Percentiles rank a stretch among this genome's conserved stretches.
Evolutionary conservation across 2,329 filamentous ascomycete genomes (phyloP).

Genomic region (Mycogone perniciosa): DNA sequence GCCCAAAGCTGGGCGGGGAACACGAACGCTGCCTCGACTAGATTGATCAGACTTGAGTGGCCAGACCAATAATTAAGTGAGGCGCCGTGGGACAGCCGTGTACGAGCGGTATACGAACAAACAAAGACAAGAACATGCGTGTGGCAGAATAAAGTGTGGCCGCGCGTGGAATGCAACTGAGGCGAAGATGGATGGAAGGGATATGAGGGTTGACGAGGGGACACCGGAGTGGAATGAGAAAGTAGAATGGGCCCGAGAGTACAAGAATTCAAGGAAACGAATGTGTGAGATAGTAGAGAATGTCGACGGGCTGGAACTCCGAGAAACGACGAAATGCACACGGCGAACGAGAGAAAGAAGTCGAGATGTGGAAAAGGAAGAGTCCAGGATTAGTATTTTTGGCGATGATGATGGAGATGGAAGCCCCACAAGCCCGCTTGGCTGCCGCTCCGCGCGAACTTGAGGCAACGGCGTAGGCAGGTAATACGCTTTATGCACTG

Average conservation of each 20-base stretch:
- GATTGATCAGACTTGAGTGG: too few relatives aligned
- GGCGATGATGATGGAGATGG: background rate
- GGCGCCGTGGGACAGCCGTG: too few relatives aligned
- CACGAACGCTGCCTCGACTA: too few relatives aligned
- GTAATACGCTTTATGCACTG: background rate
- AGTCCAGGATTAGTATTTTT: background rate
- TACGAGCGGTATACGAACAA: too few relatives aligned
- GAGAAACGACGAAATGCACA: background rate
- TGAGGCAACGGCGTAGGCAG: background rate
- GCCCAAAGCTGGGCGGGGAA: too few relatives aligned
- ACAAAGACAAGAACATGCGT: too few relatives aligned
- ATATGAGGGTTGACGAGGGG: background rate
- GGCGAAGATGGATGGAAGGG: too few relatives aligned
- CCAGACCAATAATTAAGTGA: too few relatives aligned
- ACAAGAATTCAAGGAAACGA: background rate
- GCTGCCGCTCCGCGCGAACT: background rate
- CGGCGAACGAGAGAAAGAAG: too few relatives aligned
- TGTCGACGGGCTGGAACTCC: constrained; percentile 3
- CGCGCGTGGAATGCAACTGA: too few relatives aligned
- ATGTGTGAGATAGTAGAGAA: background rate
- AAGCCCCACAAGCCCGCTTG: background rate
- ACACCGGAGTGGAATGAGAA: background rate
- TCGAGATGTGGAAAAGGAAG: too few relatives aligned
- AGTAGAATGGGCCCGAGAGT: background rate
- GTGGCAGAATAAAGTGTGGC: too few relatives aligned